Evolutionary conservation across 1,139 yeast genomes (phyloP), one percentile per base, ranked within the genome.

Genomic region (Candida sp.): DNA sequence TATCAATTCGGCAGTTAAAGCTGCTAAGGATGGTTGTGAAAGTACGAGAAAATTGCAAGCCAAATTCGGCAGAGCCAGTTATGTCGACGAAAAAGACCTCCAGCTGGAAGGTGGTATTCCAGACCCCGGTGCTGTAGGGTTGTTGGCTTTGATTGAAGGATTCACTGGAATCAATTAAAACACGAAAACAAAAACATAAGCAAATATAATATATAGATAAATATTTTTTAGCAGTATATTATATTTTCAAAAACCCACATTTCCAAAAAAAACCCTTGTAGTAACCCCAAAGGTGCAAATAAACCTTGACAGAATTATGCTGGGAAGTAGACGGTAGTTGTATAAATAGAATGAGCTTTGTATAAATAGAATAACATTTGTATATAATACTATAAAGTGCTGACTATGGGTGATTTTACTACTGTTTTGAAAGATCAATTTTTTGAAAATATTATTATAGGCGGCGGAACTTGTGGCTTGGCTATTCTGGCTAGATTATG

Each of bases 91-190:
- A 49, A 82, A 78, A 22, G 87, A 81, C 46, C 67, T 73, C 44
- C 57, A 66, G 45, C 66, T 61, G 6, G 73, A 70, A 42, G 82
- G 82, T n/a, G 82, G 82, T 1, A 75, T 90, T 35, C 96, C 97
- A 2, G 98, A 91, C 57, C 97, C 98, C 2, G 98, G 98, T 53
- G 97, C 98, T 1, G 79, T 84, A 43, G 95, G 95, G 5, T 66
- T 86, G 12, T 82, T 84, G 41, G 88, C 85, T 22, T 70, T 84
- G 45, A 65, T 85, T 43, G 78, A 79, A 50, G 91, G 91, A 37
- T 75, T 72, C 47, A 47, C 49, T 19, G 48, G 48, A n/a, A 45
- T 22, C 19, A 11, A 40, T 21, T 41, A 45, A 22, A 12, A 15
- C 19, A 15, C 19, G 19, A 15, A 15, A 15, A 15, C 19, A 15